Conservation (phyloP, 192 early-diverging fungal genomes). For the Physocladia obscura region DNA sequence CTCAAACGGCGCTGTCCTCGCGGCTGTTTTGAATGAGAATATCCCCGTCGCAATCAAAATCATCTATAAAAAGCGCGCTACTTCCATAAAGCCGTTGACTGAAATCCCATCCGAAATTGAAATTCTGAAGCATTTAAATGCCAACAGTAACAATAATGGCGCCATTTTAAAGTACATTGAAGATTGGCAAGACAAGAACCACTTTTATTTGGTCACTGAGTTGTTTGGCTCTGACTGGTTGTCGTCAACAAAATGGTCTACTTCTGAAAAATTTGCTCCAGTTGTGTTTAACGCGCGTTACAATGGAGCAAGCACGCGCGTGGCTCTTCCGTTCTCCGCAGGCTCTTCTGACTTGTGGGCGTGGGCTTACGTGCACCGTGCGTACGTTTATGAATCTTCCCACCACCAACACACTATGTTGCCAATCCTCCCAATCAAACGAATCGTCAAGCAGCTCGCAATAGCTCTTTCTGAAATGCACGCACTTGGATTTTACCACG, state of each 20-base stretch:
- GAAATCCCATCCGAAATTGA: constrained; percentile 4
- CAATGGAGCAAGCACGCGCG: neutral
- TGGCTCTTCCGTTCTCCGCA: neutral
- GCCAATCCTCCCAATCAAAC: constrained; percentile 1
- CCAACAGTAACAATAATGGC: neutral
- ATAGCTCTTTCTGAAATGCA: constrained; percentile 45
- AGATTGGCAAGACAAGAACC: constrained; percentile 11
- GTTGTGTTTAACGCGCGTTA: neutral
- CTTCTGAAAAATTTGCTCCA: neutral
- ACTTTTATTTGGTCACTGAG: constrained; percentile 34
- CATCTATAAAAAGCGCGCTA: constrained; percentile 3
- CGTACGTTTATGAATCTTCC: neutral
- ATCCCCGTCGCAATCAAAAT: constrained; percentile 21
- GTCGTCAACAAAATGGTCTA: neutral
- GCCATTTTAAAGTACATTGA: neutral
- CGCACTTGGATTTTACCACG: constrained; percentile 45
- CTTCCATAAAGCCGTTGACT: neutral
- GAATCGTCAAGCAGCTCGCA: constrained; percentile 48
- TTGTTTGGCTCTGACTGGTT: constrained; percentile 11
- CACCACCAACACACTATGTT: neutral
- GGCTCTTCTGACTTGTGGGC: constrained; percentile 29
- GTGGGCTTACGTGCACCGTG: neutral
- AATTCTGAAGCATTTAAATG: neutral
- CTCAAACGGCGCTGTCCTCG: constrained; percentile 19
- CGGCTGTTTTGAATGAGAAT: neutral